A percentile compares a stretch with the other conserved stretches of the same genome.
These are phyloP conservation scores for Penicillium freii DNA, from an alignment of 2,329 filamentous ascomycete species.

Conservation along the genomic window DNA sequence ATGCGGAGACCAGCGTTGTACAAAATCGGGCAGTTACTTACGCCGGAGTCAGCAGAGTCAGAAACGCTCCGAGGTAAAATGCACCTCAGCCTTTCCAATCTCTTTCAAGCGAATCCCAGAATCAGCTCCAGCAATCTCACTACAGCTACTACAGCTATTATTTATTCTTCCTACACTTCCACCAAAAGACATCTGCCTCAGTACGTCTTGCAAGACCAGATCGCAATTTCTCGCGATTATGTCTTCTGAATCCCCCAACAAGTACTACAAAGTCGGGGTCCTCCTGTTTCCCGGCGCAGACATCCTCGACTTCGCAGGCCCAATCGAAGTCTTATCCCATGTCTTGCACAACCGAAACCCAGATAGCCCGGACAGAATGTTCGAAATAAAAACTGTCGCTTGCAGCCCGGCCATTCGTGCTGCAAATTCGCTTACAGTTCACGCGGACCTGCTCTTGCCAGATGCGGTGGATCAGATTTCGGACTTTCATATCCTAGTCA, in stretches of 20 bases:
- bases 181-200: background rate
- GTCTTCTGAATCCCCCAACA: slow-evolving; percentile 10
- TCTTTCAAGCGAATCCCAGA: background rate
- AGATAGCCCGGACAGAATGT: slow-evolving; percentile 28
- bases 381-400: slow-evolving; percentile 37
- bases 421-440: slow-evolving; percentile 28
- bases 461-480: slow-evolving; percentile 28
- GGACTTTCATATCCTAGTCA: slow-evolving; percentile 41
- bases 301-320: slow-evolving; percentile 44
- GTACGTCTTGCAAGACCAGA: background rate
- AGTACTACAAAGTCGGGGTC: slow-evolving; percentile 38
- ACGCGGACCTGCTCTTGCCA: slow-evolving; percentile 32
- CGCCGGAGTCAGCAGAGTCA: slow-evolving; percentile 7
- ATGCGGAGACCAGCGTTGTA: slow-evolving; percentile 11
- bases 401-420: slow-evolving; percentile 26
- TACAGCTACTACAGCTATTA: no score
- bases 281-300: slow-evolving; percentile 41
- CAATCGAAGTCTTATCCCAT: slow-evolving; percentile 38
- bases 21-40: slow-evolving; percentile 9
- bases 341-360: slow-evolving; percentile 28
- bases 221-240: slow-evolving; percentile 5
- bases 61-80: slow-evolving; percentile 11
- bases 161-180: background rate
- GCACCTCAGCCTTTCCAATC: background rate
- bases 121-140: background rate